Percentiles rank a stretch among this genome's conserved stretches.
These are phyloP conservation scores for Fusarium praegraminearum DNA, from an alignment of 2,329 filamentous ascomycete genomes.

Conservation along the genomic window DNA sequence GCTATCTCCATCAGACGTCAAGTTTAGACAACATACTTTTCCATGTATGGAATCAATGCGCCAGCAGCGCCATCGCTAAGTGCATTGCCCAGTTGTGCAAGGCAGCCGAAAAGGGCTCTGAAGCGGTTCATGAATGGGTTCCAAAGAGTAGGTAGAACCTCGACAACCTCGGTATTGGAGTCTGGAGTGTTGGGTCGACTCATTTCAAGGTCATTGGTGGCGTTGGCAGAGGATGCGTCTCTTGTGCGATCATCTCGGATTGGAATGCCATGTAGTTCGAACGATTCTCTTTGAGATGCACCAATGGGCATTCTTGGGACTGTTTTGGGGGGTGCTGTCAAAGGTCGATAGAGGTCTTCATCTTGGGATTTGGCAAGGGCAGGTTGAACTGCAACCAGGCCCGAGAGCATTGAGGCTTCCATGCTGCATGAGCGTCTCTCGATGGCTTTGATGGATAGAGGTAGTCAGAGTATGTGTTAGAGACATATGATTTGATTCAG, in stretches of 20 bases:
- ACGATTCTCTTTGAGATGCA: slow-evolving; percentile 51
- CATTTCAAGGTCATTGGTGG: slow-evolving; percentile 60
- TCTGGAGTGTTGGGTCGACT: slow-evolving; percentile 64
- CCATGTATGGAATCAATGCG: slow-evolving; percentile 84
- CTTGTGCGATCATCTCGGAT: slow-evolving; percentile 11
- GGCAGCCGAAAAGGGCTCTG: slow-evolving; percentile 72
- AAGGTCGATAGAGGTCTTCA: slow-evolving; percentile 41
- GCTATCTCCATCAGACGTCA: background rate
- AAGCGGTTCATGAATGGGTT: slow-evolving; percentile 77
- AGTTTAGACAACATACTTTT: slow-evolving; percentile 58
- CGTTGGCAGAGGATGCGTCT: slow-evolving; percentile 19
- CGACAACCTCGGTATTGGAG: slow-evolving; percentile 53
- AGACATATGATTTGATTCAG: background rate
- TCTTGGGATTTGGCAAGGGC: slow-evolving; percentile 26
- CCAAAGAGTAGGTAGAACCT: slow-evolving; percentile 67
- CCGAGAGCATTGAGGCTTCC: slow-evolving; percentile 52
- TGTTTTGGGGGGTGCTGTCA: slow-evolving; percentile 52
- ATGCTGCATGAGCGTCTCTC: slow-evolving; percentile 41
- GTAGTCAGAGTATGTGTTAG: background rate
- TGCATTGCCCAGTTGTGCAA: slow-evolving; percentile 76
- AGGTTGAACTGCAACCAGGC: slow-evolving; percentile 52
- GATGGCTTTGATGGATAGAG: background rate
- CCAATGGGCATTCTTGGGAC: slow-evolving; percentile 56
- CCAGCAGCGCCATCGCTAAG: slow-evolving; percentile 81
- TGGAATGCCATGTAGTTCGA: slow-evolving; percentile 48